Evolutionary conservation across 2,329 filamentous ascomycete species (phyloP).

Genomic region (Sporothrix euskadiensis): DNA sequence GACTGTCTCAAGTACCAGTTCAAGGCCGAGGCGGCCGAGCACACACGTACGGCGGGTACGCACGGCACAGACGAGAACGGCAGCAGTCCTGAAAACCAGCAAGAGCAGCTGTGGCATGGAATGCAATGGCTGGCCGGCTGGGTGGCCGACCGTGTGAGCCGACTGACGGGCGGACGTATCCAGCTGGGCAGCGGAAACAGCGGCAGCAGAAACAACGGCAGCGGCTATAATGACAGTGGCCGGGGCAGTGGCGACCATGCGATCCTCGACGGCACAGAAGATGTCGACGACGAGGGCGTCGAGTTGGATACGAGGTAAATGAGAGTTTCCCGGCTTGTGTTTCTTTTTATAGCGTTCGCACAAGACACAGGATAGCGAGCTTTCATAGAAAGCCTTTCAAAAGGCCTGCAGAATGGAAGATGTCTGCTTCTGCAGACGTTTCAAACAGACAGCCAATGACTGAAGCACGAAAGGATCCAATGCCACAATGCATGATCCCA

Average conservation of each 20-base stretch:
- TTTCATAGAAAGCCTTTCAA: neutral
- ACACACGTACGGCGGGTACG: conserved; percentile 53
- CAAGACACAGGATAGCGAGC: neutral
- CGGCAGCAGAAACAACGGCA: conserved; percentile 34
- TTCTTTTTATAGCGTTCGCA: neutral
- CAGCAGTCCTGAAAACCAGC: conserved; percentile 56
- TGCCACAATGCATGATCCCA: neutral
- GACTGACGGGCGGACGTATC: conserved; percentile 58
- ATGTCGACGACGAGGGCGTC: conserved; percentile 49
- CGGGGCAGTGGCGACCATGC: conserved; percentile 35
- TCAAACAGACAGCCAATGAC: neutral
- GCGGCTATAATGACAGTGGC: conserved; percentile 36
- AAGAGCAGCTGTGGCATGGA: conserved; percentile 64
- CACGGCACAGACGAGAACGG: conserved; percentile 55
- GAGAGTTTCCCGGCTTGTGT: neutral
- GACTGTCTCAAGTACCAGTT: conserved; percentile 98
- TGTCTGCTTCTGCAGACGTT: neutral
- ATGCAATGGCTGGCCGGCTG: conserved; percentile 57
- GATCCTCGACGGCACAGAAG: conserved; percentile 56
- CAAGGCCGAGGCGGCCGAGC: conserved; percentile 85
- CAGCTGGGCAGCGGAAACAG: conserved; percentile 47
- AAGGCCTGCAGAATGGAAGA: no score
- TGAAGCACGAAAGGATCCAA: neutral
- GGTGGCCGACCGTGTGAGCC: conserved; percentile 56
- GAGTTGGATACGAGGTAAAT: conserved; percentile 42